Evolutionary conservation across 768 basidiomycete species (phyloP).

Genomic region (Tulasnella sp.): DNA sequence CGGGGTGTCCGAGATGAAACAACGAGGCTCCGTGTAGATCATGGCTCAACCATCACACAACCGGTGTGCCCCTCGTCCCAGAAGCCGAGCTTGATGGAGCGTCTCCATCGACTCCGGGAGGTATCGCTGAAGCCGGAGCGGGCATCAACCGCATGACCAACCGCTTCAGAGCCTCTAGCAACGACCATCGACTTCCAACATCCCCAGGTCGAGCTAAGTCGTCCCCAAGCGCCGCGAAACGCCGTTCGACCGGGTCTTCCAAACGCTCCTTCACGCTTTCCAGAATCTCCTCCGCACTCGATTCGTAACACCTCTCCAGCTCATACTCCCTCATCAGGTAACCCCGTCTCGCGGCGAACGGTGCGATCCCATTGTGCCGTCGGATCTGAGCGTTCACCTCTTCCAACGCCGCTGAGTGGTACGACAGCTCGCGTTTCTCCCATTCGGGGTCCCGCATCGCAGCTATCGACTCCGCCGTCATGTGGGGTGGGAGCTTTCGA

Average conservation of each 20-base stretch:
- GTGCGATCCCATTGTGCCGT: conserved; percentile 70
- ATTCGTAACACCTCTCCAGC: conserved; percentile 42
- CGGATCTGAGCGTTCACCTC: conserved; percentile 67
- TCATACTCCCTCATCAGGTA: conserved; percentile 48
- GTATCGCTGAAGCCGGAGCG: background rate
- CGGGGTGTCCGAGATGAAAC: background rate
- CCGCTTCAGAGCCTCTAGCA: background rate
- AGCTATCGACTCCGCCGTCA: conserved; percentile 28
- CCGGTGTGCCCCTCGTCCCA: background rate
- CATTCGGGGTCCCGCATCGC: conserved; percentile 53
- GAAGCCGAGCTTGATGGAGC: background rate
- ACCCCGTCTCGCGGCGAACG: conserved; percentile 59
- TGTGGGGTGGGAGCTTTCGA: conserved; percentile 19
- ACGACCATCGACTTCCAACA: background rate
- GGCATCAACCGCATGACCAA: background rate
- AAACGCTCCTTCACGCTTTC: conserved; percentile 27
- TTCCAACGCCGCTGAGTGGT: conserved; percentile 55
- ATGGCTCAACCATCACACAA: background rate
- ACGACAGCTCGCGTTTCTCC: conserved; percentile 53
- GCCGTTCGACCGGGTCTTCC: background rate
- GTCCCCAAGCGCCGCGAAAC: background rate
- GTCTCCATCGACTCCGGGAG: background rate
- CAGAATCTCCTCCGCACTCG: conserved; percentile 42
- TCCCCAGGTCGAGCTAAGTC: background rate
- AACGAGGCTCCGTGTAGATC: background rate